Base-by-base conservation (phyloP, 2,329 filamentous ascomycete genomes). In the Aureobasidium sp. region DNA sequence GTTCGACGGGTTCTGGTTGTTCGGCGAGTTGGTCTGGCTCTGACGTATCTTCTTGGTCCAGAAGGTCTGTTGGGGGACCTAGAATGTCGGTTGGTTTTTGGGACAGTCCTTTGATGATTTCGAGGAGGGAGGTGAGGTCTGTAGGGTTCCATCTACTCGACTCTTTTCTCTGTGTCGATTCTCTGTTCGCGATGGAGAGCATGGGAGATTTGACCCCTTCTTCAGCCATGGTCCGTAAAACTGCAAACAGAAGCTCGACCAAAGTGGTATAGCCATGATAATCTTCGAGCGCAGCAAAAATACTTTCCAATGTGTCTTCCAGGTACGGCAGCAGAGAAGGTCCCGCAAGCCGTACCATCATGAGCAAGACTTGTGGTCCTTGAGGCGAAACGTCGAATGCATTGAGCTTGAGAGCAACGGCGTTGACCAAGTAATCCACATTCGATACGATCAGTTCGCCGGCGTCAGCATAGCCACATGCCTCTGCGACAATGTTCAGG, bases 361-460 rank as follows among this genome's bases (percentile, higher is more conserved):
- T 96, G 6, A 86, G 79, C 44, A 98, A 71, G 2, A 97, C 93
- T 60, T 91, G 86, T 2, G 90, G 90, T 3, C 89, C 90, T 58
- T 95, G 87, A 1, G 91, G 90, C 0, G 90, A 91, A 49, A 97
- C 85, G 59, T 96, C 90, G 59, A 96, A 88, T 0, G 88, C 88
- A 62, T 95, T 96, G 6, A 98, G 78, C 57, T 90, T 87, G 56
- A 97, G 71, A 0, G 88, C 88, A 14, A 98, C 82, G 0, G 93
- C 88, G 64, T 97, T 97, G 56, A 97, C 85, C 70, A 98, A 86
- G 66, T 98, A 98, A 68, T 98, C 93, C 14, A 89, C 90, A 57
- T 98, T 98, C 49, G 86, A 83, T 24, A 97, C 80, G 34, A 98
- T 84, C 59, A 98, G 74, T 14, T 87, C 82, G 22, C 85, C 85